Conservation (phyloP, 306 rosid genomes). For the Dalbergia oliveri region DNA sequence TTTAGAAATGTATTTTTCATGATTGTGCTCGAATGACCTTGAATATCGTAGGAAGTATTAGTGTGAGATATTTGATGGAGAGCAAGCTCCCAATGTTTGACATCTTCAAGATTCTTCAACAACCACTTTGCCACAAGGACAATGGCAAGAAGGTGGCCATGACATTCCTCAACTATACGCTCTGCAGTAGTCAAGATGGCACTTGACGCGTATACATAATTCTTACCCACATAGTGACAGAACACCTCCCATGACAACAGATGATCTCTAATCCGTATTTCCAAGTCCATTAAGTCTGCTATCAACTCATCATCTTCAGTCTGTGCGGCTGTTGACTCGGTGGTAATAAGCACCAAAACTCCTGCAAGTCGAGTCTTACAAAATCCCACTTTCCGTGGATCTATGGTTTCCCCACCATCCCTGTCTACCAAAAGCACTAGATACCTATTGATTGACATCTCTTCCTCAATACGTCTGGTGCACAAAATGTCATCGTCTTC, state of each 20-base stretch:
- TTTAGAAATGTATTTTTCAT: slow-evolving; percentile 14
- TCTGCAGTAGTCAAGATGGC: not conserved
- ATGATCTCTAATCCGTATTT: slow-evolving; percentile 17
- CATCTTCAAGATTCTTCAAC: not conserved
- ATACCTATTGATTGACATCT: not conserved
- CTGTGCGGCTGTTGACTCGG: not conserved
- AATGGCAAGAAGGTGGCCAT: slow-evolving; percentile 26
- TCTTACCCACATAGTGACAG: not conserved
- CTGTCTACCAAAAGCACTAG: not conserved
- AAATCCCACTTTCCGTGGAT: not conserved
- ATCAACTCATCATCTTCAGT: not conserved
- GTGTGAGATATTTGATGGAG: not conserved
- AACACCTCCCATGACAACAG: slow-evolving; percentile 26
- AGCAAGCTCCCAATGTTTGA: not conserved
- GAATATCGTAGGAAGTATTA: not conserved
- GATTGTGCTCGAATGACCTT: not conserved
- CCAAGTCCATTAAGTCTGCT: not conserved
- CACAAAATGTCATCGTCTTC: not conserved
- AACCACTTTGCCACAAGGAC: not conserved
- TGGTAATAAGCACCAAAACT: slow-evolving; percentile 12
- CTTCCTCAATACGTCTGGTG: not conserved
- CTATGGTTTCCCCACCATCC: not conserved
- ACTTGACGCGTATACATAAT: not conserved
- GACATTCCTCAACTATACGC: slow-evolving; percentile 11
- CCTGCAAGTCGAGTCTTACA: not conserved